phyloP scores from a whole-genome alignment of 116 monocot genomes.

The Papilionanthe hybrid region DNA sequence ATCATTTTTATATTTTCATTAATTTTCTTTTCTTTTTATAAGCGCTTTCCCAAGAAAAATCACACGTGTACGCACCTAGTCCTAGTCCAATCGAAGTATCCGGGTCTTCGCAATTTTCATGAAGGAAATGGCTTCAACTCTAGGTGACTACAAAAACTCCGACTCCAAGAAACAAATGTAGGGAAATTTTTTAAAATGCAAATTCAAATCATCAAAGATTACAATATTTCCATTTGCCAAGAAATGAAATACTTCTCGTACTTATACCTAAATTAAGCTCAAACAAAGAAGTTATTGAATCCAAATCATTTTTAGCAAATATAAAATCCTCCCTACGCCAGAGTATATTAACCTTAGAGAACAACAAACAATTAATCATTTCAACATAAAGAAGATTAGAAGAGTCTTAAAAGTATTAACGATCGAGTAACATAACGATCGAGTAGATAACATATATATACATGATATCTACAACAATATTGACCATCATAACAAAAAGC shows the following conservation, averaged over 20 bases:
- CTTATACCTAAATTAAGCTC: background rate
- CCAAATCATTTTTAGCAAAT: background rate
- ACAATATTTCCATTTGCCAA: background rate
- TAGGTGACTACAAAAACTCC: no score
- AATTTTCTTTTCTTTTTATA: no score
- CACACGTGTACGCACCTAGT: no score
- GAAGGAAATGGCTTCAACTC: no score
- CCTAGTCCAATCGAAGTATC: no score
- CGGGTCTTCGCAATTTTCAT: no score
- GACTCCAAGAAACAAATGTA: background rate
- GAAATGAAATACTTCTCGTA: background rate
- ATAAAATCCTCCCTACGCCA: background rate
- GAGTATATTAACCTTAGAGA: background rate
- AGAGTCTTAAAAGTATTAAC: background rate
- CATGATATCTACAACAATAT: constrained; percentile 9
- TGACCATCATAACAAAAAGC: background rate
- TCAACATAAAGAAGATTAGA: background rate
- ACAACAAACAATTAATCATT: background rate
- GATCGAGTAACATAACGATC: background rate
- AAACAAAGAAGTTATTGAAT: background rate
- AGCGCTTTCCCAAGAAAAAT: no score
- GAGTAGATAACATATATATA: constrained; percentile 7
- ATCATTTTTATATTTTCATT: no score
- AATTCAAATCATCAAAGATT: background rate
- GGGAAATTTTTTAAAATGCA: background rate